Conservation (phyloP, 805 yeast genomes). For the Yamadazyma takamatsuzukensis region DNA sequence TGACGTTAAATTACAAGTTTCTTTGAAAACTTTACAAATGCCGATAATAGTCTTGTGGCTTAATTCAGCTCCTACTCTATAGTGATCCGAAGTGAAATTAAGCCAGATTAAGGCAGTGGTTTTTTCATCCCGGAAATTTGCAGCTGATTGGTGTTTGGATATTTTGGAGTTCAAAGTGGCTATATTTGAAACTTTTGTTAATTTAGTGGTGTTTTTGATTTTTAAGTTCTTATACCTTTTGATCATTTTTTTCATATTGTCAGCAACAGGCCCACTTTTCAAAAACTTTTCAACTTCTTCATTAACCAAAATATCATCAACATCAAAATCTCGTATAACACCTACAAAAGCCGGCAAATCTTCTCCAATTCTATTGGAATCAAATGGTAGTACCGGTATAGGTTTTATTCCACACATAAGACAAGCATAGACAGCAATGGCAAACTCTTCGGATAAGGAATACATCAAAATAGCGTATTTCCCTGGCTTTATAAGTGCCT, state of each 20-base stretch:
- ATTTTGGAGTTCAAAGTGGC: conserved; percentile 43
- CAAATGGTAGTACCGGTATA: conserved; percentile 71
- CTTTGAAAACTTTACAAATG: conserved; percentile 84
- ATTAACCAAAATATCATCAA: conserved; percentile 71
- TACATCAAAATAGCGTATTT: conserved; percentile 77
- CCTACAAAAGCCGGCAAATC: conserved; percentile 66
- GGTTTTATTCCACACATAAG: conserved; percentile 76
- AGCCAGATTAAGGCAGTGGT: conserved; percentile 62
- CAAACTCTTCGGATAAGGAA: conserved; percentile 82
- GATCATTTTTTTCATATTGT: conserved; percentile 48
- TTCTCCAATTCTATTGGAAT: conserved; percentile 61
- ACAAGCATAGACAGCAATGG: conserved; percentile 82
- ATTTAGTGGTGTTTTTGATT: conserved; percentile 64
- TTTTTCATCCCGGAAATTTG: conserved; percentile 35
- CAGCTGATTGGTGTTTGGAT: conserved; percentile 38
- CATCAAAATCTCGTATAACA: conserved; percentile 67
- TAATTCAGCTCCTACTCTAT: conserved; percentile 52
- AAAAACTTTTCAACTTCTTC: conserved; percentile 66
- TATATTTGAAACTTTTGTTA: conserved; percentile 37
- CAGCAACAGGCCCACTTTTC: conserved; percentile 64
- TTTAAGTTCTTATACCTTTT: conserved; percentile 42
- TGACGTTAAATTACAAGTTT: conserved; percentile 80
- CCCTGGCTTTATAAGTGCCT: conserved; percentile 61
- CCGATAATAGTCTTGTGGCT: conserved; percentile 66
- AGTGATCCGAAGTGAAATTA: conserved; percentile 68